Percentiles rank a stretch among this genome's conserved stretches.
These are phyloP conservation scores for Middelhovenomyces tepae DNA, from an alignment of 805 yeast genomes.

Conservation along the genomic window DNA sequence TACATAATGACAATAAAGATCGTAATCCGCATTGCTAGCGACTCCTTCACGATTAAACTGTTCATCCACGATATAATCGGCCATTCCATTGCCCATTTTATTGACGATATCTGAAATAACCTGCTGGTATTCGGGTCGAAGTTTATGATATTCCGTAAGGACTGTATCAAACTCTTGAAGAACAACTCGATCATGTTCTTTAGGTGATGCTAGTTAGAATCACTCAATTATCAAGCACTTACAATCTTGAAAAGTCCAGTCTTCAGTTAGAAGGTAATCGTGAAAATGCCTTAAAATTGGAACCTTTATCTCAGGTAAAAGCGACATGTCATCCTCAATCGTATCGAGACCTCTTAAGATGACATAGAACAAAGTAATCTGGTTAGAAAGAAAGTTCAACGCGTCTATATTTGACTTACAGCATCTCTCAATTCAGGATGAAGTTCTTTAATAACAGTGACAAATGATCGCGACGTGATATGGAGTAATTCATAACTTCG, in stretches of 20 bases:
- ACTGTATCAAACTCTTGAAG: conserved; percentile 70
- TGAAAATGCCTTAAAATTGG: conserved; percentile 66
- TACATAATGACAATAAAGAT: conserved; percentile 90
- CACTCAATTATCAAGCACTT: no score
- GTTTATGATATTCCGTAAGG: conserved; percentile 59
- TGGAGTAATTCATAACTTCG: conserved; percentile 62
- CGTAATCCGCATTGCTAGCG: conserved; percentile 68
- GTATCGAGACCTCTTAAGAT: conserved; percentile 89
- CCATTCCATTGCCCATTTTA: conserved; percentile 98
- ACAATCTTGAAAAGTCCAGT: conserved; percentile 72
- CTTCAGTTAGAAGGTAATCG: conserved; percentile 48
- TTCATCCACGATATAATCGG: conserved; percentile 74
- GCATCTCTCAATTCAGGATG: conserved; percentile 82
- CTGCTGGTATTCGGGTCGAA: conserved; percentile 68
- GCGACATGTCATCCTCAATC: conserved; percentile 90
- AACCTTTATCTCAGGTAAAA: conserved; percentile 61
- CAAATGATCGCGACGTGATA: conserved; percentile 80
- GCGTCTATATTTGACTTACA: conserved; percentile 23
- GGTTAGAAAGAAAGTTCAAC: background rate
- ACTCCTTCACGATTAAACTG: conserved; percentile 70
- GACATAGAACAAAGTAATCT: conserved; percentile 67
- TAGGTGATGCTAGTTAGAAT: no score
- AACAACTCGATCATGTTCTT: conserved; percentile 75
- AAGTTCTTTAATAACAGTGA: conserved; percentile 85
- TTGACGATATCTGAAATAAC: conserved; percentile 68